Base-by-base conservation (phyloP, 2,329 filamentous ascomycete genomes). In the Thielaviopsis populi region DNA sequence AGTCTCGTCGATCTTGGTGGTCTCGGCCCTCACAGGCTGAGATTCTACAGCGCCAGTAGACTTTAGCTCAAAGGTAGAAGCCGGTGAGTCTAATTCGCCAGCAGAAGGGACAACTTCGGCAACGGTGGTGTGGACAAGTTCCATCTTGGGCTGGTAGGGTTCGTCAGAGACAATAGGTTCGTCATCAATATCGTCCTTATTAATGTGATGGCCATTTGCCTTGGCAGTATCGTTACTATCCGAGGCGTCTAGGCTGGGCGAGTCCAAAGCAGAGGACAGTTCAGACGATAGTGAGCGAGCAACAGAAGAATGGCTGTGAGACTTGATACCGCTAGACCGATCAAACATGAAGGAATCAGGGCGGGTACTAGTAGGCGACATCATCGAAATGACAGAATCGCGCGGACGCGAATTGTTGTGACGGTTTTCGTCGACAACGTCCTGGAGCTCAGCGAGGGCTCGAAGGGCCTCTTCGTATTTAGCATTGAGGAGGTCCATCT, bases 221-320 rank as follows among this genome's bases (percentile, higher is more conserved):
- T 78, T 82, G n/a, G 75, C 75, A 4, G 75, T 77, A 30, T 63
- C 62, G 24, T 75, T 74, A 3, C 76, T 80, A 8, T 72, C 74
- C 10, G 75, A 73, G 13, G 69, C 66, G 68, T 85, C 84, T 68
- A 83, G 85, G 70, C 79, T 79, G 69, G 83, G 83, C 72, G 87
- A 89, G 71, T 88, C 88, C 81, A 87, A 83, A 78, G 83, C 89
- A 73, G 87, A 95, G 71, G 89, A 95, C 73, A 96, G 82, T 77
- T 97, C 94, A 76, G 90, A 94, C 69, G 90, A 96, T 69, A 96
- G 86, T 71, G 91, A 96, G 74, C 87, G 90, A 77, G 90, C 91
- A 43, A 72, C 69, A 71, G 88, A 91, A 75, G 88, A 89, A 71
- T 78, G 80, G 77, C 80, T 74, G 62, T 76, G 78, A 77, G 85